A percentile compares a stretch with the other conserved stretches of the same genome.
Conservation (phyloP, 2,329 filamentous ascomycete genomes). For the Aschersonia sp. region DNA sequence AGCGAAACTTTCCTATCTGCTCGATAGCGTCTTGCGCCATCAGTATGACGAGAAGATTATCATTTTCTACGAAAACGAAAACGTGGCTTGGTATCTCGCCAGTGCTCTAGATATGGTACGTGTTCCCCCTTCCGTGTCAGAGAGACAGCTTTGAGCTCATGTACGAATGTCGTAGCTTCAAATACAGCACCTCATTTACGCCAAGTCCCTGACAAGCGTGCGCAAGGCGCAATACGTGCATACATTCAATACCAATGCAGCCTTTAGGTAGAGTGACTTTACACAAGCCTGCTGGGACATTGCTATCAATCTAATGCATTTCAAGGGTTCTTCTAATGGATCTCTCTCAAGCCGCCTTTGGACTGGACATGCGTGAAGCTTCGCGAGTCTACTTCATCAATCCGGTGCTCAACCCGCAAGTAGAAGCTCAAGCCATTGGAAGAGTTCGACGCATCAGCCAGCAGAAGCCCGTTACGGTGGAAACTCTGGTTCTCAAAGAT, state of each 20-base stretch:
- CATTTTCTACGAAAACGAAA: slow-evolving; percentile 83
- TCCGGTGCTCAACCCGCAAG: slow-evolving; percentile 70
- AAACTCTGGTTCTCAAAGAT: slow-evolving; percentile 67
- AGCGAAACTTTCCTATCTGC: slow-evolving; percentile 73
- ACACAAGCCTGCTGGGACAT: slow-evolving; percentile 1
- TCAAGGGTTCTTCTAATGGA: slow-evolving; percentile 72
- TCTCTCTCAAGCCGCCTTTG: slow-evolving; percentile 76
- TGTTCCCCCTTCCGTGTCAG: slow-evolving; percentile 2
- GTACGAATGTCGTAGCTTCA: slow-evolving; percentile 25
- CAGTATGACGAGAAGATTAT: slow-evolving; percentile 71
- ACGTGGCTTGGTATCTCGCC: slow-evolving; percentile 74
- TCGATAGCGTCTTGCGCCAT: slow-evolving; percentile 56
- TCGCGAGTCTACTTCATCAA: slow-evolving; percentile 82
- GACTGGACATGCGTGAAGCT: slow-evolving; percentile 70
- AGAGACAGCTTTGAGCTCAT: background rate
- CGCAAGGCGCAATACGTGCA: slow-evolving; percentile 63
- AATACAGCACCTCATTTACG: slow-evolving; percentile 52
- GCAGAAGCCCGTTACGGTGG: slow-evolving; percentile 61
- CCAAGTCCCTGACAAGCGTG: slow-evolving; percentile 43
- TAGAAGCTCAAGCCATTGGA: slow-evolving; percentile 86
- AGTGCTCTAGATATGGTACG: slow-evolving; percentile 61
- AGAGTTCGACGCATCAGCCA: slow-evolving; percentile 82
- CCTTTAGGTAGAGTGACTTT: slow-evolving; percentile 33
- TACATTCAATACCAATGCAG: slow-evolving; percentile 56
- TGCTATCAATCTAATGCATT: background rate